Conservation (phyloP, 2,329 filamentous ascomycete genomes). For the Nothopassalora personata region DNA sequence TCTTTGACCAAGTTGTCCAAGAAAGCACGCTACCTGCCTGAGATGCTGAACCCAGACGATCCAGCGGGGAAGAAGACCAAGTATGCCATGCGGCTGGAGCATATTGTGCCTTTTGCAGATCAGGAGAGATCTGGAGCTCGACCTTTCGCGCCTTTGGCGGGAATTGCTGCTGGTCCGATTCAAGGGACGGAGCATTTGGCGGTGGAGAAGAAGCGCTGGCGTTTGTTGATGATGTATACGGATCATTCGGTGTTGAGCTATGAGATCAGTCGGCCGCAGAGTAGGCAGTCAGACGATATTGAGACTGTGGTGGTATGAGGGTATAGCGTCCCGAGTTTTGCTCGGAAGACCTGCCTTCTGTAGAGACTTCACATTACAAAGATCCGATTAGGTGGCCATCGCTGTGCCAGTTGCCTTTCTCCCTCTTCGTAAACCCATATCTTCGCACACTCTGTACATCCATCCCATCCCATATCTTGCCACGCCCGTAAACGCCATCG, state of each 20-base stretch:
- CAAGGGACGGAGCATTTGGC: slow-evolving; percentile 41
- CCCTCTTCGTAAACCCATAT: background rate
- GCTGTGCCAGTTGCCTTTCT: background rate
- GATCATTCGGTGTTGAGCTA: slow-evolving; percentile 67
- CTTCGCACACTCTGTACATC: background rate
- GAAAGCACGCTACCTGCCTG: slow-evolving; percentile 10
- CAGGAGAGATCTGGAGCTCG: slow-evolving; percentile 47
- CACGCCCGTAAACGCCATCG: background rate
- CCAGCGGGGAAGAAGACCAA: slow-evolving; percentile 18
- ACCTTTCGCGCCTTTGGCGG: slow-evolving; percentile 54
- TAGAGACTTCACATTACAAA: background rate
- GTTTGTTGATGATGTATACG: slow-evolving; percentile 65
- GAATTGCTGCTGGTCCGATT: slow-evolving; percentile 62
- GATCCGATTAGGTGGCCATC: background rate
- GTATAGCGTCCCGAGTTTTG: background rate
- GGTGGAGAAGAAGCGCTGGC: slow-evolving; percentile 49
- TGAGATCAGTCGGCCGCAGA: slow-evolving; percentile 47
- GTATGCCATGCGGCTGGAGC: slow-evolving; percentile 51
- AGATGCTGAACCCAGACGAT: slow-evolving; percentile 10
- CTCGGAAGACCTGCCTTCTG: background rate
- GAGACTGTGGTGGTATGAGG: slow-evolving; percentile 16
- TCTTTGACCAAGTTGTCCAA: slow-evolving; percentile 47
- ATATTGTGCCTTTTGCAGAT: slow-evolving; percentile 50
- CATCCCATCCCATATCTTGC: background rate
- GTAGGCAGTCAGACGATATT: slow-evolving; percentile 16